Conservation (phyloP, 169 alveolate genomes). For the Perkinsus olseni region DNA sequence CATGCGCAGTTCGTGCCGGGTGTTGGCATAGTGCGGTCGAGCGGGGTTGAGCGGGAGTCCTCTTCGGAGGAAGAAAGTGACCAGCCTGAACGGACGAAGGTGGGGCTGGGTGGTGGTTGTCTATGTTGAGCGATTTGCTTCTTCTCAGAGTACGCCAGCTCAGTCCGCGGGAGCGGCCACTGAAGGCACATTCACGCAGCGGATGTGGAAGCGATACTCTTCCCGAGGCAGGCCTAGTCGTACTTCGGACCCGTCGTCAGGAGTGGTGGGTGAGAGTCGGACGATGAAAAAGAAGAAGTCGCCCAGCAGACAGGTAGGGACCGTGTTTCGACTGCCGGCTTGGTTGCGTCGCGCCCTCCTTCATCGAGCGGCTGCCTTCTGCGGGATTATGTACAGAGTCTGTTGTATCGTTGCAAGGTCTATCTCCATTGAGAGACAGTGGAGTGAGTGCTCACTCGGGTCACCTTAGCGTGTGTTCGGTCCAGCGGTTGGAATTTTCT, state of each 20-base stretch:
- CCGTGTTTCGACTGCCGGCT: too few relatives aligned
- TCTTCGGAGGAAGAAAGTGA: not conserved
- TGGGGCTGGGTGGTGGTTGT: too few relatives aligned
- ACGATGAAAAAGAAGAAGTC: not conserved
- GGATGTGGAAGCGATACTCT: not conserved
- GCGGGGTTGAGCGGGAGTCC: not conserved
- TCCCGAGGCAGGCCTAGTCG: not conserved
- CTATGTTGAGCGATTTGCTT: too few relatives aligned
- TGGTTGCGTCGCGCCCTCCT: too few relatives aligned
- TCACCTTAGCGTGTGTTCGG: too few relatives aligned
- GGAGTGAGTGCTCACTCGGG: too few relatives aligned
- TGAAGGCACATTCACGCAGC: not conserved
- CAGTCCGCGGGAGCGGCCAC: not conserved
- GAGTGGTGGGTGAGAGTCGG: not conserved
- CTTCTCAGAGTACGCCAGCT: not conserved
- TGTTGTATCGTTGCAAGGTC: too few relatives aligned
- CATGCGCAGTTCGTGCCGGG: not conserved
- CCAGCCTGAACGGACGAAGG: not conserved
- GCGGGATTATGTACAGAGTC: too few relatives aligned
- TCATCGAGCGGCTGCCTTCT: too few relatives aligned
- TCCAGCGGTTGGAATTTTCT: too few relatives aligned
- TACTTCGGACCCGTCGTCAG: not conserved
- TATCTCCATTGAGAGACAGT: too few relatives aligned
- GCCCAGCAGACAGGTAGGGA: not conserved
- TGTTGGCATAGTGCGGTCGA: not conserved